These are phyloP conservation scores for Rhododendron ferrugineum DNA, from an alignment of 148 eudicot genomes.

Conservation along the genomic window DNA sequence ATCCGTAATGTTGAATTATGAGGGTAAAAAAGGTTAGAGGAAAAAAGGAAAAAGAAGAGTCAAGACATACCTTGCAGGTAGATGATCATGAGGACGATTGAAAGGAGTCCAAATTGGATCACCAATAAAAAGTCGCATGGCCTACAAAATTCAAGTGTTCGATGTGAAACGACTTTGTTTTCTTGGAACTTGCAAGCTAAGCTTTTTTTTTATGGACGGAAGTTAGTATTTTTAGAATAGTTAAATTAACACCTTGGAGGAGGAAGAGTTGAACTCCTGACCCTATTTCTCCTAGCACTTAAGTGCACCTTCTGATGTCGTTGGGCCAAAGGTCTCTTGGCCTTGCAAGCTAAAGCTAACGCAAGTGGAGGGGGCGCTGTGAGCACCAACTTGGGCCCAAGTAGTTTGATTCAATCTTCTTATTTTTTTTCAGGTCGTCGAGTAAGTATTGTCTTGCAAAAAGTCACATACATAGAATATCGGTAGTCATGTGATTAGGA, in stretches of 20 bases:
- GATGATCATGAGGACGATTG: conserved; percentile 77
- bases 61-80: conserved; percentile 57
- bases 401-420: not conserved
- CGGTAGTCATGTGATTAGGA: not conserved
- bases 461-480: not conserved
- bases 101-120: conserved; percentile 88
- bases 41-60: not conserved
- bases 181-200: not conserved
- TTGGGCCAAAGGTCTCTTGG: not conserved
- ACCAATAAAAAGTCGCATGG: conserved; percentile 87
- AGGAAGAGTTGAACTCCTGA: not conserved
- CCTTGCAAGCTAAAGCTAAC: not conserved
- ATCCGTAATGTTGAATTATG: not conserved
- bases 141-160: conserved; percentile 33
- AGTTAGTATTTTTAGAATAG: not conserved
- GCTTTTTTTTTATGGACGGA: not conserved
- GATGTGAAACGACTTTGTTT: not conserved
- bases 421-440: not conserved
- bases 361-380: not conserved
- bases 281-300: not conserved
- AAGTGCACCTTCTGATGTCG: not conserved
- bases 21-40: not conserved
- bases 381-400: not conserved
- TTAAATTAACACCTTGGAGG: not conserved
- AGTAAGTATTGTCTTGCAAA: not conserved